Evolutionary conservation across 2,329 filamentous ascomycete species (phyloP), one percentile per base, ranked within the genome.

Genomic region (Teratosphaeria pseudoeucalypti): DNA sequence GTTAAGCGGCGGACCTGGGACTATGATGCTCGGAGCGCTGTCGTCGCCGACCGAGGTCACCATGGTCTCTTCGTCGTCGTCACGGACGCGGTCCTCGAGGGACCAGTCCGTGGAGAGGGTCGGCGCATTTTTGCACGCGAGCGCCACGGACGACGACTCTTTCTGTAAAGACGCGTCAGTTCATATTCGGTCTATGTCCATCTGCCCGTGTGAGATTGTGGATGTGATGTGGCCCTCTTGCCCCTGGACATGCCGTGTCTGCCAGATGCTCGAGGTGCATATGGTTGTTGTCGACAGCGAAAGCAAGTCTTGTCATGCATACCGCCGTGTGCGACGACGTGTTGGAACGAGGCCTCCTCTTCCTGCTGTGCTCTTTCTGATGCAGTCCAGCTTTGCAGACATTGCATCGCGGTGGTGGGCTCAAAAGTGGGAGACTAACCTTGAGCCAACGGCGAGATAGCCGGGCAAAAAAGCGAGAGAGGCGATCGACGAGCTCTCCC

Each of bases 1-100:
- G 59, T 66, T 66, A 54, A 57, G 27, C 14, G 64, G 64, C 27
- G 61, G 29, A 19, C 34, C 27, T 16, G 60, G 63, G 58, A 57
- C 62, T 54, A 10, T 55, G 55, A 60, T 53, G 53, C 55, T 58
- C 9, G 26, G 52, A 9, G 19, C 52, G 39, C 54, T 60, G 27
- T 52, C 58, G 29, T 52, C 29, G 27, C 53, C 60, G 37, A 59
- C 39, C 34, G 54, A 52, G 34, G 53, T 60, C 12, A 53, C 12
- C 5, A 56, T 29, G 16, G 63, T 62, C 29, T 58, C 57, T 11
- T 58, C 29, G 32, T 60, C 63, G 14, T 56, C 49, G 43, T 32
- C 52, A 39, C 60, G 57, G n/a, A 54, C 39, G 29, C 58, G 60
- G 23, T 49, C 9, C 43, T 49, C 9, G 5, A 10, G 6, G 10